phyloP scores from a whole-genome alignment of 306 rosid genomes.

The Dryas alaskensis region DNA sequence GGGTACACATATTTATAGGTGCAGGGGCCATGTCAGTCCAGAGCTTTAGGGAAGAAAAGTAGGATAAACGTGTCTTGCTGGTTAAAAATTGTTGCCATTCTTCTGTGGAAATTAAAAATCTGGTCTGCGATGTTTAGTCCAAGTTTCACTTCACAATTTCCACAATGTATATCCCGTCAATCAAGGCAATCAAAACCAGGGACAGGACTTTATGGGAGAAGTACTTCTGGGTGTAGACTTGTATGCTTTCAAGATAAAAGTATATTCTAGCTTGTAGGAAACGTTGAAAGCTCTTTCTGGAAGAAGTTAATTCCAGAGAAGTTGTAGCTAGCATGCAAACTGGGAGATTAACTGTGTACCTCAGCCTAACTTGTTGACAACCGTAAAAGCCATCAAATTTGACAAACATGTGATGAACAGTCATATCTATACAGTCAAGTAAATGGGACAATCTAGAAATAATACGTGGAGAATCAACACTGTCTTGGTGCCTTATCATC shows the following conservation, averaged over 20 bases:
- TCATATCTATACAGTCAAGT: no score
- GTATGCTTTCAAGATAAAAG: no score
- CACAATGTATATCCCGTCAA: background rate
- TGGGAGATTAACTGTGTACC: no score
- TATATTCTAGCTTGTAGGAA: no score
- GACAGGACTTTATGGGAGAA: no score
- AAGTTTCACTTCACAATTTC: background rate
- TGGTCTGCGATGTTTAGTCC: background rate
- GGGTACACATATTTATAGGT: constrained; percentile 23
- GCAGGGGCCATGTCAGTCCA: background rate
- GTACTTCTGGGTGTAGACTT: no score
- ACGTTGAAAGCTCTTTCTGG: no score
- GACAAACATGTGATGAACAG: background rate
- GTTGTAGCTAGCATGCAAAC: no score
- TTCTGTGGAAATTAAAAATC: background rate
- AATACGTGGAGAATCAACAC: constrained; percentile 16
- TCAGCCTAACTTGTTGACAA: no score
- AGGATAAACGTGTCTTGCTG: constrained; percentile 12
- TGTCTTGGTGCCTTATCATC: background rate
- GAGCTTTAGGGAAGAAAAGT: constrained; percentile 6
- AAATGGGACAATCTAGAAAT: background rate
- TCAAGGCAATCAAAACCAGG: background rate
- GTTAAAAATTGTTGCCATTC: constrained; percentile 1
- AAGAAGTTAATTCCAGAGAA: no score
- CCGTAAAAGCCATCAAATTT: background rate